Base-by-base conservation (phyloP, 306 rosid genomes). In the Medicago arabica region DNA sequence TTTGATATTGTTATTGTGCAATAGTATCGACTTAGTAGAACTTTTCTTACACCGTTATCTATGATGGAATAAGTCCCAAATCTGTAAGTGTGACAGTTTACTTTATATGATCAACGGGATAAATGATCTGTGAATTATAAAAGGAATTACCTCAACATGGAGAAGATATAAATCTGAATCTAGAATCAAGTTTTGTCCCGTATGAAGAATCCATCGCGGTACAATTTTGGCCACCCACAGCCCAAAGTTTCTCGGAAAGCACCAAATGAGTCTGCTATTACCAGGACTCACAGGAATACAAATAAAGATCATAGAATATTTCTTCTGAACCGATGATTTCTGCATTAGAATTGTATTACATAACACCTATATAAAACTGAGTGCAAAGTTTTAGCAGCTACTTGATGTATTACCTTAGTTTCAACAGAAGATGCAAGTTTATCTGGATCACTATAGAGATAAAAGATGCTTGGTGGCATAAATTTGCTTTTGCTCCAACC, bases 141-240 rank as follows among this genome's bases (percentile, higher is more conserved):
- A 50, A 64, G 53, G 72, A 84, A 15, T 82, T 81, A 95, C 99
- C 99, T 95, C 96, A 76, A 92, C 51, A 74, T 95, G 99, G 75
- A 95, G 97, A 80, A 95, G 95, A 81, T 87, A 88, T 64, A 92
- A 86, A 85, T 92, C 99, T n/a, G 99, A 95, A 86, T 95, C 99
- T 60, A 95, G 78, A 76, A 95, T 64, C 70, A 89, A 85, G 88
- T 90, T 95, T 75, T 89, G 97, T 75, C 90, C 85, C 15, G 90
- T 14, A 83, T 95, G 99, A 81, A 89, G 89, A 3, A 95, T 82
- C 99, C 99, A 95, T 70, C 97, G 78, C 2, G 97, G 99, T 68
- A 89, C 87, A 78, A 92, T 54, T 84, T 84, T 89, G 78, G 89
- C 89, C 7, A 89, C 78, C 97, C 93, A 90, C 31, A 72, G 0